Base-by-base conservation (phyloP, 2,329 filamentous ascomycete species). In the Monosporascus cannonballus region DNA sequence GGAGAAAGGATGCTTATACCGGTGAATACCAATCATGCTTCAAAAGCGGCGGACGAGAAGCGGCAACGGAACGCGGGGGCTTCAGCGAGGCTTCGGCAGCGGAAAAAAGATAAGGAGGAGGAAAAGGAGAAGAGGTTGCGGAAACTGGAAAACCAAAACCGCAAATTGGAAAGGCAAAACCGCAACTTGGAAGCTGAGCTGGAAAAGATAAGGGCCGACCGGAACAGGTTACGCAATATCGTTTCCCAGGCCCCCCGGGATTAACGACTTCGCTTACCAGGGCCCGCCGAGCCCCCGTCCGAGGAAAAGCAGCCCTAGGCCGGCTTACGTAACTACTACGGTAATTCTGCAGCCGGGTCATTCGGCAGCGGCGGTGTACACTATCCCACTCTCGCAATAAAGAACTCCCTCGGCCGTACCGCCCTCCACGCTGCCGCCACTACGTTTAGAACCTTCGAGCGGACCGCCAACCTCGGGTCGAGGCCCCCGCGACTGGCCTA, bases 61-160 rank as follows among this genome's bases (percentile, higher is more conserved):
- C 79, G 90, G 52, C 86, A 87, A 67, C 82, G 90, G 49, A 96
- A 96, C 64, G 90, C 90, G 41, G 88, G 88, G 47, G 90, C 90
- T 5, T 95, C 90, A 52, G 89, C 89, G 47, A 80, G 90, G 54
- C 94, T 95, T 59, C 81, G 90, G 51, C 83, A 85, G 64, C 81
- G 91, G 54, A 85, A 90, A 64, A 95, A 95, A 71, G 89, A 91
- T 64, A 86, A 87, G 67, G 89, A 93, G 67, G 82, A 81, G 61
- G 86, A 90, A 66, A 86, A 86, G 53, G 81, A 82, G 17, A 77
- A 79, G 51, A 85, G 81, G 48, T 84, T 93, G 57, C 77, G 87
- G 49, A 81, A 84, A 59, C 74, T 93, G 51, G 85, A 90, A 64
- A 76, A 80, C 50, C 80, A 86, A 57, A 77, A 86, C 51, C 80